phyloP scores from a whole-genome alignment of 23 red algal genomes.

The Pyropia yezoensis region DNA sequence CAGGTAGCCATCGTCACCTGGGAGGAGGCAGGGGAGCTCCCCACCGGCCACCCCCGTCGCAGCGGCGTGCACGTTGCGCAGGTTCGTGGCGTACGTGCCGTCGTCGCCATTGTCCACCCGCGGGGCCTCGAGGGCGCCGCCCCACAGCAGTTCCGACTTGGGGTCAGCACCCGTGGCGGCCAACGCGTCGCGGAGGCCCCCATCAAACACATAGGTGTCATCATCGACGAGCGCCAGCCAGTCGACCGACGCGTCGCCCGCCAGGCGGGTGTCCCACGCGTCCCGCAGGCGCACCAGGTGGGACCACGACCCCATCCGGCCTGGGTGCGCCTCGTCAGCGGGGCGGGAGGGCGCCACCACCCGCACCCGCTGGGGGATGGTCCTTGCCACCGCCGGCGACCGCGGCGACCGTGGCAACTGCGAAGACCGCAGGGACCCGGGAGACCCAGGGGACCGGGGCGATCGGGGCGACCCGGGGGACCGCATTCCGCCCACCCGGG shows the following conservation, averaged over 20 bases:
- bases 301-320: constrained; percentile 10
- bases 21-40: neutral
- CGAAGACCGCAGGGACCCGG: too few species aligned
- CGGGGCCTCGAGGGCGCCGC: constrained; percentile 8
- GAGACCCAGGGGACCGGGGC: too few species aligned
- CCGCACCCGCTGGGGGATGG: too few species aligned
- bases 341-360: constrained; percentile 7
- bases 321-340: neutral
- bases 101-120: constrained; percentile 30
- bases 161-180: neutral
- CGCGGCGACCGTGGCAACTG: too few species aligned
- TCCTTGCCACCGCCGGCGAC: too few species aligned
- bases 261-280: constrained; percentile 1
- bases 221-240: constrained; percentile 33
- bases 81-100: neutral
- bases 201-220: constrained; percentile 23
- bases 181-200: neutral
- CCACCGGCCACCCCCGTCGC: neutral
- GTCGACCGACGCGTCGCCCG: neutral
- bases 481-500: too few species aligned
- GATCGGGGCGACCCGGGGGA: too few species aligned
- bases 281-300: constrained; percentile 19
- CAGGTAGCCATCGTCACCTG: neutral
- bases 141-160: neutral
- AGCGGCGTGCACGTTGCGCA: constrained; percentile 5